Evolutionary conservation across 2,329 filamentous ascomycete species (phyloP).

Genomic region (Aureobasidium sp.): DNA sequence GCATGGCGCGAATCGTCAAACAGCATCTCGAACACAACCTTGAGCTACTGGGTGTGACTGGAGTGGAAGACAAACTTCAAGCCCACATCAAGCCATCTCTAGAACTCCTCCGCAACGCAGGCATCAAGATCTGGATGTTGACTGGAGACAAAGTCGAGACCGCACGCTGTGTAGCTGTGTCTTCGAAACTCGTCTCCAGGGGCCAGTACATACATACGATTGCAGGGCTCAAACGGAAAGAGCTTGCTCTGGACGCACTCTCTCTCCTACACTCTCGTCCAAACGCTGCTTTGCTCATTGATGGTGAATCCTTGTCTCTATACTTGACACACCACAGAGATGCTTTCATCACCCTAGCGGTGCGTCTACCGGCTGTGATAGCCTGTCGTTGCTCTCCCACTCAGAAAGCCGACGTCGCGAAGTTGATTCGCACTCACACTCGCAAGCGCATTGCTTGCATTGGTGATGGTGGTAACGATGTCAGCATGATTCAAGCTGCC

Average conservation of each 20-base stretch:
- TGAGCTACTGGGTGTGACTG: slow-evolving; percentile 92
- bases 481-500: slow-evolving; percentile 97
- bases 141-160: slow-evolving; percentile 98
- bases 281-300: slow-evolving; percentile 84
- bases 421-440: slow-evolving; percentile 81
- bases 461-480: slow-evolving; percentile 95
- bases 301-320: slow-evolving; percentile 80
- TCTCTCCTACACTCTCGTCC: slow-evolving; percentile 79
- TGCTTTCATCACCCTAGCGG: slow-evolving; percentile 82
- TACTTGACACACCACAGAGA: slow-evolving; percentile 75
- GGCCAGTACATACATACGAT: slow-evolving; percentile 96
- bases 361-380: slow-evolving; percentile 82
- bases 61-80: slow-evolving; percentile 94
- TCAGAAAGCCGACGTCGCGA: slow-evolving; percentile 91
- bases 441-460: slow-evolving; percentile 97
- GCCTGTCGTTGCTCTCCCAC: slow-evolving; percentile 95
- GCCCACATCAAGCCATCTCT: slow-evolving; percentile 91
- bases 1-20: slow-evolving; percentile 71
- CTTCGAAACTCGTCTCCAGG: slow-evolving; percentile 83
- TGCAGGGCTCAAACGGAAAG: slow-evolving; percentile 63
- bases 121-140: slow-evolving; percentile 99
- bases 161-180: slow-evolving; percentile 89
- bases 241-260: slow-evolving; percentile 77
- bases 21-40: slow-evolving; percentile 79
- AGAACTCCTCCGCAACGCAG: slow-evolving; percentile 89